Evolutionary conservation across 106 monocot genomes (phyloP).

Genomic region (Allium cepa): DNA sequence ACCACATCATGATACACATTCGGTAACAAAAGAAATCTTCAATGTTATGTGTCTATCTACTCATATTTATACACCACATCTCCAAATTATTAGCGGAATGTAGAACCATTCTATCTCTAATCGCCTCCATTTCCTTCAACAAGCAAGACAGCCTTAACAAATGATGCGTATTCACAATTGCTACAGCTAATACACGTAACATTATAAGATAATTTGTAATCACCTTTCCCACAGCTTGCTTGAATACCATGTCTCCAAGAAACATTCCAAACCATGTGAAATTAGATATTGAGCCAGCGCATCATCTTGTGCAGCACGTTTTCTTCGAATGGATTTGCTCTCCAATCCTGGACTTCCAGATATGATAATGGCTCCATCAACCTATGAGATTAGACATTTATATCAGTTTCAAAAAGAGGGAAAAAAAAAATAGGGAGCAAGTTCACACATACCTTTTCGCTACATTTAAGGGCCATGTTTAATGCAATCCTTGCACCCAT

Average conservation of each 20-base stretch:
- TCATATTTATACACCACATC: too few relatives aligned
- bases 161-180: too few relatives aligned
- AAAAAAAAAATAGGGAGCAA: conserved; percentile 5
- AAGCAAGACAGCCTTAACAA: too few relatives aligned
- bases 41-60: too few relatives aligned
- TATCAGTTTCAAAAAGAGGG: not conserved
- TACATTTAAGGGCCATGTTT: conserved; percentile 69
- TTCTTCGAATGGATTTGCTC: conserved; percentile 40
- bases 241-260: conserved; percentile 67
- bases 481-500: conserved; percentile 94
- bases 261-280: conserved; percentile 51
- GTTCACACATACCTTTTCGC: conserved; percentile 49
- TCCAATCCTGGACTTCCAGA: conserved; percentile 93
- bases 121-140: too few relatives aligned
- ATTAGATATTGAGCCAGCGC: conserved; percentile 54
- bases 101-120: too few relatives aligned
- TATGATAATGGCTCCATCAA: conserved; percentile 71
- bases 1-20: too few relatives aligned
- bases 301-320: conserved; percentile 57
- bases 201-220: not conserved
- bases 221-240: conserved; percentile 82
- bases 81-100: too few relatives aligned
- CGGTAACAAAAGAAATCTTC: too few relatives aligned
- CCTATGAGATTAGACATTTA: conserved; percentile 18
- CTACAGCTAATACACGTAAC: too few relatives aligned